Evolutionary conservation across 2,329 filamentous ascomycete species (phyloP).

Genomic region (Chrysosphaeria jannelii): DNA sequence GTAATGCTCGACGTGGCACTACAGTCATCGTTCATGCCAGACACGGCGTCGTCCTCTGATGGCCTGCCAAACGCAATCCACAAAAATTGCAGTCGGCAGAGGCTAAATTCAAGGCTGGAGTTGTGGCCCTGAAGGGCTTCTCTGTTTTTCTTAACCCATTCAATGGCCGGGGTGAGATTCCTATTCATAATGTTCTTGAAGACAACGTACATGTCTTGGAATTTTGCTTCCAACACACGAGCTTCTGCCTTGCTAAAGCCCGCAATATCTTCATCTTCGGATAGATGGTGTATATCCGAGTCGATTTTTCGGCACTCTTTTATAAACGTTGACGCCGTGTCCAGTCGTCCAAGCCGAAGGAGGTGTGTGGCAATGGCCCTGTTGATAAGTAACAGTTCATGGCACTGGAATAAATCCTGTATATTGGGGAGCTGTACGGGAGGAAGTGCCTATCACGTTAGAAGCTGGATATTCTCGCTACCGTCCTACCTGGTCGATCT

Average conservation of each 20-base stretch:
- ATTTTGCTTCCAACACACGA: too few species aligned
- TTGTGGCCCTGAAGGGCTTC: conserved; percentile 45
- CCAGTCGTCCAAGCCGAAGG: conserved; percentile 77
- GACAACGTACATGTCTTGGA: conserved; percentile 74
- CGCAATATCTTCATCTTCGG: too few species aligned
- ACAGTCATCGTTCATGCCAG: conserved; percentile 10
- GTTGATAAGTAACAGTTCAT: conserved; percentile 56
- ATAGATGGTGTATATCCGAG: too few species aligned
- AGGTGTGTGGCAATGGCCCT: conserved; percentile 91
- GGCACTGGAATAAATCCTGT: too few species aligned
- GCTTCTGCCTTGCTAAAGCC: too few species aligned
- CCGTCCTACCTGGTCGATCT: conserved; percentile 42
- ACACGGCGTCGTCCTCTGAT: conserved; percentile 15
- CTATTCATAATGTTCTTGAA: conserved; percentile 43
- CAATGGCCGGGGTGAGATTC: conserved; percentile 58
- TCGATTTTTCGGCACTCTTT: conserved; percentile 29
- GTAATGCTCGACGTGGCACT: conserved; percentile 8
- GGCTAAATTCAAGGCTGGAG: conserved; percentile 84
- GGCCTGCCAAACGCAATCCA: conserved; percentile 41
- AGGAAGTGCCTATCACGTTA: too few species aligned
- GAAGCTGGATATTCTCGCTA: not conserved
- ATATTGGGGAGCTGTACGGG: too few species aligned
- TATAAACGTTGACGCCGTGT: conserved; percentile 61
- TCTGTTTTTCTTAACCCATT: conserved; percentile 52
- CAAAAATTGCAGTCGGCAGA: conserved; percentile 68